A percentile compares a stretch with the other conserved stretches of the same genome.
Conservation (phyloP, 2,329 filamentous ascomycete genomes). For the Nemania abortiva region DNA sequence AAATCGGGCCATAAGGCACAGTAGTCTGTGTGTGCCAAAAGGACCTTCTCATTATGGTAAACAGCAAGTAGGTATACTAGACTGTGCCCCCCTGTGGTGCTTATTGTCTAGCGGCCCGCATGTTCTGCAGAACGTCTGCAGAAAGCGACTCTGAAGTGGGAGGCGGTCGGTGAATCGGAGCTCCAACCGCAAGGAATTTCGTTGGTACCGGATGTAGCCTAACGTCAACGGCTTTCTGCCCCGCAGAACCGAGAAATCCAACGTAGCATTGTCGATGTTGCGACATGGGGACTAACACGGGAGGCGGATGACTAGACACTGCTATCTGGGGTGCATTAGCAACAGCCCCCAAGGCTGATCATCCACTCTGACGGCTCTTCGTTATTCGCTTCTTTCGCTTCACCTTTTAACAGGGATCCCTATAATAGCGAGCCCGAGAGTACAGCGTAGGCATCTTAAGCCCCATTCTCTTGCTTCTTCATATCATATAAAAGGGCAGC, state of each 20-base stretch:
- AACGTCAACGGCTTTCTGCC: slow-evolving; percentile 33
- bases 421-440: slow-evolving; percentile 1
- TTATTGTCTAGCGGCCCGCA: slow-evolving; percentile 20
- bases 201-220: slow-evolving; percentile 14
- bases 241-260: slow-evolving; percentile 35
- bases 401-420: background rate
- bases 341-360: slow-evolving; percentile 13
- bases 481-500: background rate
- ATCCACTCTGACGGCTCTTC: background rate
- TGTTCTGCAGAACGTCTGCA: slow-evolving; percentile 8
- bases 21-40: slow-evolving; percentile 16
- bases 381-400: background rate
- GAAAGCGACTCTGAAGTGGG: slow-evolving; percentile 11
- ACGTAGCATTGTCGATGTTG: slow-evolving; percentile 10
- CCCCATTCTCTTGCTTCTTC: background rate
- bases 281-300: slow-evolving; percentile 1
- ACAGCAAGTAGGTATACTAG: slow-evolving; percentile 9
- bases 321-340: slow-evolving; percentile 32
- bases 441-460: background rate
- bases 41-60: slow-evolving; percentile 27
- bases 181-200: slow-evolving; percentile 8
- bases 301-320: slow-evolving; percentile 15
- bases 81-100: slow-evolving; percentile 5
- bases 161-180: slow-evolving; percentile 11
- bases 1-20: slow-evolving; percentile 10